Percentiles rank a stretch among this genome's conserved stretches.
Evolutionary conservation across 805 yeast genomes (phyloP).

Genomic region (Candida michaelii): DNA sequence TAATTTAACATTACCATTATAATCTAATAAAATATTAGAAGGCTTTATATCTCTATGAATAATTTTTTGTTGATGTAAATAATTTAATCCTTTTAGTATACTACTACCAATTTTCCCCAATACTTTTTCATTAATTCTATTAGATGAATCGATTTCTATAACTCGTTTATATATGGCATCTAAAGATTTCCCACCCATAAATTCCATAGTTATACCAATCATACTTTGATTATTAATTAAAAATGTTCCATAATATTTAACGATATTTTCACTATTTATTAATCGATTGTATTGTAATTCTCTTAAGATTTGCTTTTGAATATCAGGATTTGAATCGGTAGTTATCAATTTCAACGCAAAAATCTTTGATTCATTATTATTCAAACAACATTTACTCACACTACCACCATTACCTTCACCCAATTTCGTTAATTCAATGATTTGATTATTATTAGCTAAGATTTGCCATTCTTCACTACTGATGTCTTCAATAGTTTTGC

Average conservation of each 20-base stretch:
- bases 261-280: slow-evolving; percentile 82
- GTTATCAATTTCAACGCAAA: slow-evolving; percentile 83
- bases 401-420: slow-evolving; percentile 97
- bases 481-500: slow-evolving; percentile 34
- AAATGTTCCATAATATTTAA: slow-evolving; percentile 90
- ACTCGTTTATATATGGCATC: slow-evolving; percentile 88
- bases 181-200: slow-evolving; percentile 88
- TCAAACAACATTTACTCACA: slow-evolving; percentile 73
- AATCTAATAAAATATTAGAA: slow-evolving; percentile 80
- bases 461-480: slow-evolving; percentile 76
- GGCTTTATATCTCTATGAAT: slow-evolving; percentile 97
- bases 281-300: slow-evolving; percentile 86
- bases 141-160: slow-evolving; percentile 60
- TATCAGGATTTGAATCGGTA: slow-evolving; percentile 78
- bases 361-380: slow-evolving; percentile 50
- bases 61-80: slow-evolving; percentile 81
- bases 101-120: slow-evolving; percentile 87
- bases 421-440: slow-evolving; percentile 64
- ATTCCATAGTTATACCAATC: slow-evolving; percentile 95
- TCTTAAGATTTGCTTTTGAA: slow-evolving; percentile 85
- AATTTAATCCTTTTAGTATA: slow-evolving; percentile 80
- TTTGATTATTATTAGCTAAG: slow-evolving; percentile 56
- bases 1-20: slow-evolving; percentile 78
- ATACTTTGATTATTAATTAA: slow-evolving; percentile 72
- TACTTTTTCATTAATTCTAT: slow-evolving; percentile 89